Percentiles rank a stretch among this genome's conserved stretches.
Evolutionary conservation across 768 basidiomycete species (phyloP).

Genomic region (Rhodotorula graminis): DNA sequence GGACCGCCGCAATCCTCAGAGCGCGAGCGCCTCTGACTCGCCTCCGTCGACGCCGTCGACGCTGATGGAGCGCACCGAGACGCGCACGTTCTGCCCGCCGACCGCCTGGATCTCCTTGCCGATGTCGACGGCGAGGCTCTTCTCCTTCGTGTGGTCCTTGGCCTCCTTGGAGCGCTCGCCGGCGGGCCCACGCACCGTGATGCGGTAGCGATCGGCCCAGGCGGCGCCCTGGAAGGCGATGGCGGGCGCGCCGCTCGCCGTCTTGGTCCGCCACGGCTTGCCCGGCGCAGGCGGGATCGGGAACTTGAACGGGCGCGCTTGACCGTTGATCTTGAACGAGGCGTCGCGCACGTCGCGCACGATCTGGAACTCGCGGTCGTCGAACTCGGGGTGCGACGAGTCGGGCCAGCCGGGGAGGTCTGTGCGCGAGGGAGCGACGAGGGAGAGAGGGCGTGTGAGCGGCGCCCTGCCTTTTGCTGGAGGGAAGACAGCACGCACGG

Average conservation of each 20-base stretch:
- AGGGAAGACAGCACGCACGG: slow-evolving; percentile 5
- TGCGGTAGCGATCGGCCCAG: slow-evolving; percentile 33
- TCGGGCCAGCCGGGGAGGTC: slow-evolving; percentile 35
- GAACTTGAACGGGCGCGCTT: not conserved
- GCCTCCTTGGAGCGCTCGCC: not conserved
- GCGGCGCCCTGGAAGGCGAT: slow-evolving; percentile 15
- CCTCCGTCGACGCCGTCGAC: not conserved
- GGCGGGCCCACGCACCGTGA: slow-evolving; percentile 8
- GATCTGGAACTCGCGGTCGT: slow-evolving; percentile 35
- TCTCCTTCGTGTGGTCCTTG: slow-evolving; percentile 28
- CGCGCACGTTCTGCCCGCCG: not conserved
- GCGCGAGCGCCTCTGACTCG: not conserved
- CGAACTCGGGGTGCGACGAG: not conserved
- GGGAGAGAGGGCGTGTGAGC: no score
- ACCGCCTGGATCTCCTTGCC: not conserved
- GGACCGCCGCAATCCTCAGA: no score
- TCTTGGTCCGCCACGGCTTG: slow-evolving; percentile 5
- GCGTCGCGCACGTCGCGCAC: slow-evolving; percentile 32
- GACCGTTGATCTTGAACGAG: slow-evolving; percentile 27
- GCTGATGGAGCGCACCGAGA: slow-evolving; percentile 10
- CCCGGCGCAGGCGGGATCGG: slow-evolving; percentile 10
- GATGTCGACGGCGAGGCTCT: slow-evolving; percentile 8
- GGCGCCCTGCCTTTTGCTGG: no score
- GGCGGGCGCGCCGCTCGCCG: not conserved
- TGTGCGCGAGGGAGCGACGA: not conserved